Evolutionary conservation across 192 early-diverging fungal species (phyloP), one percentile per base, ranked within the genome.

Genomic region (Coemansia sp.): DNA sequence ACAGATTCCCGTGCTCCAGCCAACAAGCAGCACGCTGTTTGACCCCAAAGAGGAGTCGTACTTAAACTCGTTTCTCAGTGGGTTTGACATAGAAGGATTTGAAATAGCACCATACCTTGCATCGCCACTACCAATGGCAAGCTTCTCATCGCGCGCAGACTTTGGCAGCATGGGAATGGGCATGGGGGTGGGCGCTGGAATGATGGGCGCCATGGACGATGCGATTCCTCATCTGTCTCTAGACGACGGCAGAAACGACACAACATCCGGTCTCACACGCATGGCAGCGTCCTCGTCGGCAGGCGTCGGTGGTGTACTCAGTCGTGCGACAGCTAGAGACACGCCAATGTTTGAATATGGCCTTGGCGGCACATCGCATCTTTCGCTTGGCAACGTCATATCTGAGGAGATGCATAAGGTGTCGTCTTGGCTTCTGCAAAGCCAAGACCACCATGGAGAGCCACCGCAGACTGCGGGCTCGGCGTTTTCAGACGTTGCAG

Each of bases 151-250:
- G 40, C 74, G 66, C 43, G 58, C 65, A 32, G 81, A 83, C 44
- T 68, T 78, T 58, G 68, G 66, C 40, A 47, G 69, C 43, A 75
- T 83, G 59, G 75, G 76, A 42, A 68, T 75, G 67, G 74, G 79
- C 52, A 82, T 82, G 75, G 80, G 80, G 0, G 43, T 83, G 11
- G 81, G 81, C 26, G 81, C 81, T 18, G 76, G 81, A 13, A 73
- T 83, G 69, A 74, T 83, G 67, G 65, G 76, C 45, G 65, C 71
- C 12, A 77, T 83, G 73, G 81, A 83, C 67, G 81, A 83, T 21
- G 50, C 61, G n/a, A 75, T 83, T 9, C 81, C 81, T 9, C 76
- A 78, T 62, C 40, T 83, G n/a, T 78, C 81, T 13, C 66, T 83
- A 12, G 81, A 75, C 53, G 76, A 72, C 6, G 18, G 23, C 37